Conservation (phyloP, 768 basidiomycete species). For the Russula griseocarnosa region DNA sequence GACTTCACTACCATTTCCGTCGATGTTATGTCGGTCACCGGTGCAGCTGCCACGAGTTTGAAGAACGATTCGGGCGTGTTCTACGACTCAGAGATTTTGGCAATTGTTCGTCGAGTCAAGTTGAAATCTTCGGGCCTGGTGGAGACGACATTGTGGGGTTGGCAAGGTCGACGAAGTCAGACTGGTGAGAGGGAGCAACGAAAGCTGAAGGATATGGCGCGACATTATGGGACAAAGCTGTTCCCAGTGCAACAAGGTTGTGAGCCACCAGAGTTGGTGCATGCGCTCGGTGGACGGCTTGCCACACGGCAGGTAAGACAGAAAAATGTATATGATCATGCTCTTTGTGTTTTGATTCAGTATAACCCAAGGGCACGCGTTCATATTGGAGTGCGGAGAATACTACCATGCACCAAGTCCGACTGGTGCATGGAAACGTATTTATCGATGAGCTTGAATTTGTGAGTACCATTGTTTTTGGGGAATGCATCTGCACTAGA, state of each 20-base stretch:
- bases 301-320: constrained; percentile 64
- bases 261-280: constrained; percentile 61
- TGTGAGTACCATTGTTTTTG: constrained; percentile 39
- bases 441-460: constrained; percentile 71
- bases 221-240: constrained; percentile 59
- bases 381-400: constrained; percentile 76
- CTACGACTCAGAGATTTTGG: constrained; percentile 69
- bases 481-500: constrained; percentile 1
- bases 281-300: constrained; percentile 63
- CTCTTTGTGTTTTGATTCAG: constrained; percentile 7
- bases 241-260: constrained; percentile 51
- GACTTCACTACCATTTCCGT: constrained; percentile 62
- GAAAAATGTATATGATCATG: constrained; percentile 30
- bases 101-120: constrained; percentile 66
- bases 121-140: constrained; percentile 61
- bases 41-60: constrained; percentile 46
- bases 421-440: constrained; percentile 47
- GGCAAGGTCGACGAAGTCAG: constrained; percentile 57
- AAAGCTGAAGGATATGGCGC: constrained; percentile 67
- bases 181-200: constrained; percentile 57
- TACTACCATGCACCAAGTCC: constrained; percentile 75
- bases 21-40: constrained; percentile 60
- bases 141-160: constrained; percentile 69
- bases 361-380: constrained; percentile 52
- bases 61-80: constrained; percentile 51